Evolutionary conservation across 2,329 filamentous ascomycete genomes (phyloP), one percentile per base, ranked within the genome.

Genomic region (Tolypocladium sp.): DNA sequence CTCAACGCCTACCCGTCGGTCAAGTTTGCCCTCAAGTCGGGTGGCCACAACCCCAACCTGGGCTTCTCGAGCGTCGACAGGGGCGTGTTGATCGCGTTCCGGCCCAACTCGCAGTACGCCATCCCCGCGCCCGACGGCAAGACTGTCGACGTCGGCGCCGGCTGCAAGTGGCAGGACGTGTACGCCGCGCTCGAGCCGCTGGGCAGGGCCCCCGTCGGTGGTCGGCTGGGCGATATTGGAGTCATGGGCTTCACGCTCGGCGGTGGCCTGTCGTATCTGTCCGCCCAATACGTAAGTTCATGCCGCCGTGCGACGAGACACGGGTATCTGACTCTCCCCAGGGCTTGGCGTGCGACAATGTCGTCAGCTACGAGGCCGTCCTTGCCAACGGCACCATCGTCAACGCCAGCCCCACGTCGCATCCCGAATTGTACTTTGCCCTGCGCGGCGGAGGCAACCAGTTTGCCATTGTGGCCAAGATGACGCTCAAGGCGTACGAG

Each of bases 371-470:
- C 61, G 77, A 83, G 63, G 72, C 85, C 44, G 82, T 86, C 4
- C 73, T 84, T 1, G 76, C 79, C 20, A 74, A 79, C 61, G 78
- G 80, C 9, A 67, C 70, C 5, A 73, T 83, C 51, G 69, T 81
- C 44, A 77, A 74, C 4, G 81, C 77, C 2, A 79, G 74, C 20
- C 64, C 66, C 5, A 65, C 65, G 0, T 65, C 70, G 10, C 70
- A 84, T 60, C 60, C 74, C 0, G 81, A 84, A 59, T 71, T 86
- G 8, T 84, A 74, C 68, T 73, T 72, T 62, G 81, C 78, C 0
- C 74, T 85, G 4, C 78, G 79, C 59, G 83, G 82, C 12, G 82
- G 83, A 20, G 77, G 78, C n/a, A 82, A 77, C 68, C 84, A 82
- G 65, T 83, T 79, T 61, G 82, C 81, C 52, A 74, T 82, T 61